Conservation (phyloP, 441 rosid genomes). For the Syzygium malaccense region DNA sequence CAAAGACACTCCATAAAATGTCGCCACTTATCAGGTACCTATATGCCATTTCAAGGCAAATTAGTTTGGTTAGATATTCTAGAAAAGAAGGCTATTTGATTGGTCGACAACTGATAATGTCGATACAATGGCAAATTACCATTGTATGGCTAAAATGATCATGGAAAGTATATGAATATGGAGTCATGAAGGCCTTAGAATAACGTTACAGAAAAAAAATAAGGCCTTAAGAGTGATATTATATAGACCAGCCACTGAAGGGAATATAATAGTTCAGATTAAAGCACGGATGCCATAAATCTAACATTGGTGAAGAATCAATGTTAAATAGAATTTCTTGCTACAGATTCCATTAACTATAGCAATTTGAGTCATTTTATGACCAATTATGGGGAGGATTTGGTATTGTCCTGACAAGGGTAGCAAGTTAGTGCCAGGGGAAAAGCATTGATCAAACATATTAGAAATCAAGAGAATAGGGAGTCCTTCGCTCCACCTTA, state of each 20-base stretch:
- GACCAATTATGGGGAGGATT: not conserved
- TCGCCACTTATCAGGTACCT: not conserved
- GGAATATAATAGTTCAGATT: not conserved
- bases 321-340: not conserved
- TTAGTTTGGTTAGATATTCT: not conserved
- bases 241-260: not conserved
- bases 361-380: not conserved
- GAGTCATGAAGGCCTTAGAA: not conserved
- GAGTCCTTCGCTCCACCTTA: not conserved
- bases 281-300: not conserved
- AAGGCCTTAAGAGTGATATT: not conserved
- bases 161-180: not conserved
- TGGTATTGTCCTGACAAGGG: not conserved
- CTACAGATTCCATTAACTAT: not conserved
- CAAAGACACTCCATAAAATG: not conserved
- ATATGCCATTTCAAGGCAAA: not conserved
- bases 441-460: not conserved
- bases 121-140: not conserved
- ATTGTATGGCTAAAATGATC: not conserved
- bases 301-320: not conserved
- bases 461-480: not conserved
- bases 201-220: not conserved
- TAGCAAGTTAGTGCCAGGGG: not conserved
- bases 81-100: not conserved
- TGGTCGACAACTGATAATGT: not conserved